These are phyloP conservation scores for Lippia alba DNA, from an alignment of 305 asterid genomes.

Conservation along the genomic window DNA sequence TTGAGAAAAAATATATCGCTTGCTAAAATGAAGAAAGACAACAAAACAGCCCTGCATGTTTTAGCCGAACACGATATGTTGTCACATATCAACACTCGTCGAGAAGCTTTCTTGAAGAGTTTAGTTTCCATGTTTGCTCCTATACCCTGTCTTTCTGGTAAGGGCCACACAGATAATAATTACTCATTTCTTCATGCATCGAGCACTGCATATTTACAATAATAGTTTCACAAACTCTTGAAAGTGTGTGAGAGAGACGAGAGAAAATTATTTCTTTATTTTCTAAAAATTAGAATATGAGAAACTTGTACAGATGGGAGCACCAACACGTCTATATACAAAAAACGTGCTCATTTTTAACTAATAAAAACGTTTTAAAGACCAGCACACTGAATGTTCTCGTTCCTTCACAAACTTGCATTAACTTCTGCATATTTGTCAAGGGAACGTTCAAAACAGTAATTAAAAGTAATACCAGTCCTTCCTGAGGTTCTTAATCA, in stretches of 20 bases:
- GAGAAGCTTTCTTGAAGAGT: neutral
- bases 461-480: neutral
- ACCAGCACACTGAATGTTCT: too few relatives aligned
- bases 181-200: neutral
- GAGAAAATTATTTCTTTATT: too few relatives aligned
- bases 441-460: neutral
- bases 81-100: neutral
- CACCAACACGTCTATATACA: too few relatives aligned
- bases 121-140: neutral
- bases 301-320: too few relatives aligned
- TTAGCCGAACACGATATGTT: neutral
- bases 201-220: neutral
- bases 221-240: neutral
- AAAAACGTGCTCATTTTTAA: too few relatives aligned
- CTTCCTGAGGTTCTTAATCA: neutral
- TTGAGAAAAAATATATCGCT: neutral
- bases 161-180: neutral
- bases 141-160: neutral
- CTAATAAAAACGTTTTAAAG: too few relatives aligned
- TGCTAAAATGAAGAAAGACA: constrained; percentile 9
- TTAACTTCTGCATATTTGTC: neutral
- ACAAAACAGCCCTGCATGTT: constrained; percentile 12
- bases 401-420: too few relatives aligned
- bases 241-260: too few relatives aligned
- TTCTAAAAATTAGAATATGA: too few relatives aligned